Base-by-base conservation (phyloP, 1,284 basidiomycete species). In the Austroboletus novae-zelandiae region DNA sequence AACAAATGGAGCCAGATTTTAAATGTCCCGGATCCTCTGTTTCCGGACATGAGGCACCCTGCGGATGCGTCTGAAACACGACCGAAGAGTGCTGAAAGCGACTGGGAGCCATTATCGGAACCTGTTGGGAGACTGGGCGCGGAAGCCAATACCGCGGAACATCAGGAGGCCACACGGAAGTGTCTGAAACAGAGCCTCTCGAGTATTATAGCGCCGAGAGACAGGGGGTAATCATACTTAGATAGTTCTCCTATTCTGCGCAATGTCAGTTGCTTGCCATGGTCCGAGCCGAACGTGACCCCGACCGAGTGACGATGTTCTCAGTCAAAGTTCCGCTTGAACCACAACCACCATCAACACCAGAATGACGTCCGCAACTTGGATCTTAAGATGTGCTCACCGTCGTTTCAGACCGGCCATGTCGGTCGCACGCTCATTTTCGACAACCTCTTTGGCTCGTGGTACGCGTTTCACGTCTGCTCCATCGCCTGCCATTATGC, bases 1-100 rank as follows among this genome's bases (percentile, higher is more conserved):
- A 63, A 68, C 17, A 70, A 70, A 27, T 66, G 65, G 65, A 66
- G 68, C 27, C 68, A 66, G 41, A 67, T 70, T 43, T 49, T 69
- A 17, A 63, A 56, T 18, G 52, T 67, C 17, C 56, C 66, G 31
- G 65, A 66, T 41, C 65, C 68, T 3, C 52, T 64, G 31, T 70
- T 66, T 42, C 61, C 66, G 44, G 63, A 67, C 34, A 70, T 64
- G 50, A 48, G 29, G 29, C 46, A 46, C 17, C 39, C 18, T 31
- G 15, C 6, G 9, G 30, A 6, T 4, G 48, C 49, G 7, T 6
- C 40, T 36, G 51, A 62, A 48, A 46, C 47, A 13, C 47, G n/a
- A 34, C 37, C 29, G 36, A 44, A 25, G 11, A 47, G 47, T 40
- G 23, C n/a, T 13, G 25, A 23, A 9, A 11, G 20, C 30, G 66